Base-by-base conservation (phyloP, 306 rosid species). In the Glycine soja region DNA sequence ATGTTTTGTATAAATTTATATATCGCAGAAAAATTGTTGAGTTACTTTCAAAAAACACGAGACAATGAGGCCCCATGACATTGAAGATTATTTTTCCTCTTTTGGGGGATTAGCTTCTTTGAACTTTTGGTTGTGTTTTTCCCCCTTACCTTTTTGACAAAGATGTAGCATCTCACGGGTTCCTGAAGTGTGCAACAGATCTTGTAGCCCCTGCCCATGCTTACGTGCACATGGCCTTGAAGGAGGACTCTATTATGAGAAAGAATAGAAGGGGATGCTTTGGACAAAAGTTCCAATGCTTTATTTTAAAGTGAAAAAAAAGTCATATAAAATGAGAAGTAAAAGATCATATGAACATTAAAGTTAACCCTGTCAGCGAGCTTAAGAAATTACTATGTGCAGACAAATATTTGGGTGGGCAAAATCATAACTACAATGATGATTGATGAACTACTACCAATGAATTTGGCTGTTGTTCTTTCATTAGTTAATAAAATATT, bases 191-290 rank as follows among this genome's bases (percentile, higher is more conserved):
- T 68, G 88, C 24, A 54, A 43, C 80, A 84, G 88, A 84, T 84
- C 88, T 68, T 81, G 84, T 63, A 73, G 81, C 16, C 86, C 79
- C 62, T 74, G 86, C 83, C 92, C 89, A 88, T 83, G 70, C 90
- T 50, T 56, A 74, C 69, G 58, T 54, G 85, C 91, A 90, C 92
- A 85, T 90, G 88, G 83, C 72, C 75, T 32, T 67, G 38, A 72
- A 81, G 61, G n/a, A 67, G 3, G 14, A 76, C 82, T 72, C 57
- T 68, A 18, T 80, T 42, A 66, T 72, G 75, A 40, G 78, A 76
- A 14, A 40, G 58, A 70, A 38, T 19, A 45, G 15, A 45, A 77
- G 11, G 8, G 13, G 48, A 45, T 72, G 74, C 73, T 67, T 65
- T 51, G n/a, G 61, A 19, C 74, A 19, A 38, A 59, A 24, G 50